Conservation (phyloP, 192 early-diverging fungal species). For the Umbelopsis isabellina region DNA sequence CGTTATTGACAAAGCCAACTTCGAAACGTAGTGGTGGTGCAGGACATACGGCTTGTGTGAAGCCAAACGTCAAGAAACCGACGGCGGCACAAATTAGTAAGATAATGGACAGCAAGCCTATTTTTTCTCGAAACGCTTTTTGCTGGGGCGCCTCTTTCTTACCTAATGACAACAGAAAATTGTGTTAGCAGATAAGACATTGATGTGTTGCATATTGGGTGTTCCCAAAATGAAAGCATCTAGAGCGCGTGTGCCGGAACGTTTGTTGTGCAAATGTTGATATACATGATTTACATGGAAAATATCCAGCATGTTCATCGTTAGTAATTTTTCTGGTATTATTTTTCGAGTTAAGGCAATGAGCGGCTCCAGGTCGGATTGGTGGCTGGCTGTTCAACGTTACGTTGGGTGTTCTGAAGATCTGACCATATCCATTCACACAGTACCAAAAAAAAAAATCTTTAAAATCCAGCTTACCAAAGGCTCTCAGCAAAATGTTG, state of each 20-base stretch:
- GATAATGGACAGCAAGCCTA: conserved; percentile 74
- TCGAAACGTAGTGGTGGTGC: conserved; percentile 41
- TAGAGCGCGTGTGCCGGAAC: no score
- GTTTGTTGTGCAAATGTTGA: no score
- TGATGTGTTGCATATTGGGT: no score
- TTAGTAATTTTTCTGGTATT: no score
- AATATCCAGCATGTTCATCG: no score
- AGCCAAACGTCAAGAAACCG: conserved; percentile 77
- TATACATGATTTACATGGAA: no score
- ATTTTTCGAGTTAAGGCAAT: no score
- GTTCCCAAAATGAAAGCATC: no score
- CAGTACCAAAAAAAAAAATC: background rate
- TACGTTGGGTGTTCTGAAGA: background rate
- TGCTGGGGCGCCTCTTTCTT: conserved; percentile 53
- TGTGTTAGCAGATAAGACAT: background rate
- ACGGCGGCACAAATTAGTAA: conserved; percentile 60
- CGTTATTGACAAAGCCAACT: conserved; percentile 48
- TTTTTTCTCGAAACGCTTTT: conserved; percentile 77
- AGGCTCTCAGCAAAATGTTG: conserved; percentile 9
- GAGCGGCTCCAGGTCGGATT: no score
- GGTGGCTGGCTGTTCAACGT: no score
- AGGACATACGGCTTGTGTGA: conserved; percentile 55
- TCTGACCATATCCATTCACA: no score
- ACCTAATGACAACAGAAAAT: conserved; percentile 38
- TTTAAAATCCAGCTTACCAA: conserved; percentile 24